Conservation (phyloP, 176 grass and related monocot species). For the barley (Hordeum vulgare) region MorexV3_pseudomolecules_assembly NC_058522.1:529880177-529880676, state of each 20-base stretch:
- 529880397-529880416: conserved; percentile 32
- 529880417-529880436: conserved; percentile 17
- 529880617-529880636: not conserved
- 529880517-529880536: too few species aligned
- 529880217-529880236: too few species aligned
- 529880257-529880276: too few species aligned
- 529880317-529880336: too few species aligned
- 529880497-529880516: too few species aligned
- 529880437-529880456: conserved; percentile 42
- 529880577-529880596: not conserved
- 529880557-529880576: too few species aligned
- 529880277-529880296: not conserved
- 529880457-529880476: too few species aligned
- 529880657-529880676: not conserved
- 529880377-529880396: conserved; percentile 22
- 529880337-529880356: not conserved
- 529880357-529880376: conserved; percentile 26
- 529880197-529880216: too few species aligned
- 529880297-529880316: not conserved
- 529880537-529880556: too few species aligned
- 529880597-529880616: not conserved
- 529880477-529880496: too few species aligned
- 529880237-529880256: too few species aligned
- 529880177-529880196: too few species aligned
- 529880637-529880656: not conserved